These are phyloP conservation scores for Dictyophora rubrovolvata DNA, from an alignment of 768 basidiomycete species.

Conservation along the genomic window DNA sequence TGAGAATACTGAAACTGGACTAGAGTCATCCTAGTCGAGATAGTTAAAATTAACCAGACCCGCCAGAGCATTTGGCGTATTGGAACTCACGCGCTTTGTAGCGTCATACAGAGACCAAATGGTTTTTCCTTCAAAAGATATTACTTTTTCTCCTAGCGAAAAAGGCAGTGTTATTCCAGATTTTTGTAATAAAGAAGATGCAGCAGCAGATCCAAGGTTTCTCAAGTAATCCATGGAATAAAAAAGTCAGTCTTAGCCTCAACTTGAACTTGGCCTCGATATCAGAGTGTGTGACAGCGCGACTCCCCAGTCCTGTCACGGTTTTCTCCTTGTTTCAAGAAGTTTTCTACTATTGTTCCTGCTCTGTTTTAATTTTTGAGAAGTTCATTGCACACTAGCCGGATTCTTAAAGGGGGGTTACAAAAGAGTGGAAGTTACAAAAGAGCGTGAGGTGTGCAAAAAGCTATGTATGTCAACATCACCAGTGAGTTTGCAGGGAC, in stretches of 20 bases:
- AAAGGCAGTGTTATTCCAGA: conserved; percentile 88
- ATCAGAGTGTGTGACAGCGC: neutral
- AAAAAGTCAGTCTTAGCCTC: too few species aligned
- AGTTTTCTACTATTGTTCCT: too few species aligned
- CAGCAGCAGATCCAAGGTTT: conserved; percentile 75
- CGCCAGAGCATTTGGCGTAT: neutral
- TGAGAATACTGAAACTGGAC: conserved; percentile 81
- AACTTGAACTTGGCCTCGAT: too few species aligned
- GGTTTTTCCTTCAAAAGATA: conserved; percentile 50
- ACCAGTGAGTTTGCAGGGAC: too few species aligned
- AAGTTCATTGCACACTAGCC: too few species aligned
- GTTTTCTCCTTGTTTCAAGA: too few species aligned
- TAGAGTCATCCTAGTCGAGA: conserved; percentile 71
- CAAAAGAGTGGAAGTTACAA: too few species aligned
- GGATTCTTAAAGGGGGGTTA: too few species aligned
- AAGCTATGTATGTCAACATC: too few species aligned
- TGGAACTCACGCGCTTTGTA: conserved; percentile 61
- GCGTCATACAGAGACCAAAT: conserved; percentile 86
- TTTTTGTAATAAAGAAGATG: conserved; percentile 84
- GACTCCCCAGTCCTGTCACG: too few species aligned
- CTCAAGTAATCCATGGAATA: conserved; percentile 68
- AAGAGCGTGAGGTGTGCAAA: too few species aligned
- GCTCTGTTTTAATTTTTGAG: too few species aligned
- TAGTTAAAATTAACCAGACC: neutral
- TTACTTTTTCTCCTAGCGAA: conserved; percentile 63